phyloP scores from a whole-genome alignment of 208 protist species.

The Leishmania gerbilli region DNA sequence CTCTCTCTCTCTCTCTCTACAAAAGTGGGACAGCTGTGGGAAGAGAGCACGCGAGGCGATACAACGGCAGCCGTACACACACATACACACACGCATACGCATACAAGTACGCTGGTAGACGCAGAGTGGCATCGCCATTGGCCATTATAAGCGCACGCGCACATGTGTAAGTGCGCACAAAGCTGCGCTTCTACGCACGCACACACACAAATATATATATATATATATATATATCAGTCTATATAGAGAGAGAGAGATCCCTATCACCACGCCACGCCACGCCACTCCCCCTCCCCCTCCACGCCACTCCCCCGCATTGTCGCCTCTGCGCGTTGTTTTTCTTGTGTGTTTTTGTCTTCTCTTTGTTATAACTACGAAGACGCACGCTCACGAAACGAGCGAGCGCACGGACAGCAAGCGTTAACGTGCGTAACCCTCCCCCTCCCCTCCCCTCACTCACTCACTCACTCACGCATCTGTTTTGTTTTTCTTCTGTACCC shows the following conservation, averaged over 20 bases:
- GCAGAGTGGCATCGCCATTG: not conserved
- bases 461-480: not conserved
- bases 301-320: not conserved
- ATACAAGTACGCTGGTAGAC: not conserved
- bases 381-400: not conserved
- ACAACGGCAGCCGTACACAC: too few relatives aligned
- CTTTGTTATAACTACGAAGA: slow-evolving; percentile 5
- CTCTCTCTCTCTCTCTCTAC: not conserved
- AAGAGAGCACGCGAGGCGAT: not conserved
- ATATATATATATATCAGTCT: too few relatives aligned
- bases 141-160: not conserved
- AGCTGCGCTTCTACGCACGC: not conserved
- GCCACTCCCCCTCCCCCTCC: not conserved
- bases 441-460: not conserved
- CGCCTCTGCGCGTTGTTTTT: not conserved
- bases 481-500: not conserved
- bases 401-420: not conserved
- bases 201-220: too few relatives aligned
- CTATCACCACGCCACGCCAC: not conserved
- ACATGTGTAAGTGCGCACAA: not conserved
- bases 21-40: not conserved
- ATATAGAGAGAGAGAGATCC: too few relatives aligned
- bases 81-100: not conserved
- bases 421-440: not conserved
- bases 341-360: not conserved